phyloP scores from a whole-genome alignment of 2,329 filamentous ascomycete genomes.

The Sclerotiophoma versabilis region DNA sequence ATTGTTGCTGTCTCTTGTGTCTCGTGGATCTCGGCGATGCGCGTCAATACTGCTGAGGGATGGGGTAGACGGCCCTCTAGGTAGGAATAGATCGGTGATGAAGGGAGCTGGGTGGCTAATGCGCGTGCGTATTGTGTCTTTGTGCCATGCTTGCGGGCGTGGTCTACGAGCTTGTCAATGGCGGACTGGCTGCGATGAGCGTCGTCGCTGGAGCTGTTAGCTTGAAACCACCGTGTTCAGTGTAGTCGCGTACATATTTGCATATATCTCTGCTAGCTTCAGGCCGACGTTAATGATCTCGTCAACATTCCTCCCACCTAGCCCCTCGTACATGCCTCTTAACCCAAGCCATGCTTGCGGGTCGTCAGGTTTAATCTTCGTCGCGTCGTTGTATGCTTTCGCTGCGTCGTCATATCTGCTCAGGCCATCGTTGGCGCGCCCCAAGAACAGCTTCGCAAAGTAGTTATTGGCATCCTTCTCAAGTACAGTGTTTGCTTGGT shows the following conservation, averaged over 20 bases:
- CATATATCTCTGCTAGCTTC: constrained; percentile 77
- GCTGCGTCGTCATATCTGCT: constrained; percentile 76
- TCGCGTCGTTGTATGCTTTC: constrained; percentile 75
- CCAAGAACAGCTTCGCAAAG: constrained; percentile 87
- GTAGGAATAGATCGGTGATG: constrained; percentile 78
- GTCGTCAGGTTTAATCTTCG: constrained; percentile 74
- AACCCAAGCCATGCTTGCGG: constrained; percentile 91
- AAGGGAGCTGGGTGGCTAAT: constrained; percentile 78
- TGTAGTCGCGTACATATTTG: constrained; percentile 46
- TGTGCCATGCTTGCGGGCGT: constrained; percentile 75
- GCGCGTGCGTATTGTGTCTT: constrained; percentile 77
- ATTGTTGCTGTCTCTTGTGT: constrained; percentile 86
- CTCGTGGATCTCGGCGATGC: constrained; percentile 83
- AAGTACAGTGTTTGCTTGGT: constrained; percentile 73
- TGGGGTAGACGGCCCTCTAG: constrained; percentile 85
- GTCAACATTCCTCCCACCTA: constrained; percentile 71
- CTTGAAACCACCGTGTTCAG: fast-evolving
- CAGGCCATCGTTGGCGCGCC: constrained; percentile 82
- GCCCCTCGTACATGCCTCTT: constrained; percentile 82
- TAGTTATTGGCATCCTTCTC: constrained; percentile 79
- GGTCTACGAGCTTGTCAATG: constrained; percentile 80
- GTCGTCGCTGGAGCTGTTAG: constrained; percentile 59
- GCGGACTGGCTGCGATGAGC: constrained; percentile 65
- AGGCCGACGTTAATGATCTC: constrained; percentile 78
- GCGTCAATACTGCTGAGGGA: constrained; percentile 80